Conservation (phyloP, 1,284 basidiomycete genomes). For the Clitocybe nebularis region DNA sequence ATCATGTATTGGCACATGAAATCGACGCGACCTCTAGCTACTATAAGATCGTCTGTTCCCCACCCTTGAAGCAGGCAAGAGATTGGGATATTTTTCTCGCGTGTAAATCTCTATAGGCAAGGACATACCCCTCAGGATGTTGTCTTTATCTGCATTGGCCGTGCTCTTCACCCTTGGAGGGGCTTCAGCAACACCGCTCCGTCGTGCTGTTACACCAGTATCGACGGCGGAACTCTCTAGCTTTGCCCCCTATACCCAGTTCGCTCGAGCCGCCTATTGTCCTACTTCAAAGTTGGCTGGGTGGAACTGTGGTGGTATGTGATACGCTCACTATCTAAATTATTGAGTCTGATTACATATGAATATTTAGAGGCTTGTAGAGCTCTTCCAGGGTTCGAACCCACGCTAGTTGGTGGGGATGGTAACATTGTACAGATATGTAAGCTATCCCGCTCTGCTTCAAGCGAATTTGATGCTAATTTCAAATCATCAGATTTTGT, state of each 20-base stretch:
- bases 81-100: too few relatives aligned
- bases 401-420: conserved; percentile 42
- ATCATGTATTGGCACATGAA: conserved; percentile 1
- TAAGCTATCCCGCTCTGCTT: too few relatives aligned
- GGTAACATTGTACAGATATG: conserved; percentile 42
- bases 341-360: too few relatives aligned
- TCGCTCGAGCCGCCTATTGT: conserved; percentile 43
- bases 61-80: too few relatives aligned
- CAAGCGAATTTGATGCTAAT: conserved; percentile 6
- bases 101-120: background rate
- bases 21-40: background rate
- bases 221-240: conserved; percentile 26
- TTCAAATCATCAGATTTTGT: conserved; percentile 34
- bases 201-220: conserved; percentile 21
- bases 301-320: conserved; percentile 40
- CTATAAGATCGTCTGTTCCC: background rate
- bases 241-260: conserved; percentile 37
- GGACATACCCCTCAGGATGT: conserved; percentile 3
- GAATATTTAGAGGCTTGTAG: conserved; percentile 35
- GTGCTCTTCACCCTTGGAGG: conserved; percentile 2
- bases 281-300: conserved; percentile 22
- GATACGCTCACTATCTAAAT: background rate
- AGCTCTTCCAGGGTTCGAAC: conserved; percentile 40
- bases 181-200: conserved; percentile 4
- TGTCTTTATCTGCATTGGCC: conserved; percentile 7